A percentile compares a stretch with the other conserved stretches of the same genome.
phyloP scores from a whole-genome alignment of 768 basidiomycete species.

The Sarcodon aspratus region DNA sequence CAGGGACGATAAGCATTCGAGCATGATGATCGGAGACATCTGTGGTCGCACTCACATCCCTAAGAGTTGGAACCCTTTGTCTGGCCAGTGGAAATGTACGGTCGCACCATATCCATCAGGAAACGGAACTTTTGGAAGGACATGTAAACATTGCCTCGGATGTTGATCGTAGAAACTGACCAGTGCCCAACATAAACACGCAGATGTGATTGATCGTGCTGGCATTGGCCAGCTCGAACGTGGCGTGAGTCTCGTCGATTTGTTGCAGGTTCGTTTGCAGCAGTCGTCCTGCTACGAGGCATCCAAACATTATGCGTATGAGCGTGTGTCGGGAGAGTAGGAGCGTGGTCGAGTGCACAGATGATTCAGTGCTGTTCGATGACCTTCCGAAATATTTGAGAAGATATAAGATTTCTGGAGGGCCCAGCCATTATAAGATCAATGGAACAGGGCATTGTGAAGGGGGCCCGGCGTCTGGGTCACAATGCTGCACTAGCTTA shows the following conservation, averaged over 20 bases:
- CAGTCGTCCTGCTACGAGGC: slow-evolving; percentile 65
- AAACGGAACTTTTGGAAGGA: slow-evolving; percentile 44
- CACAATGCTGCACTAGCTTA: no score
- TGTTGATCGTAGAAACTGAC: slow-evolving; percentile 25
- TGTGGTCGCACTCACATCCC: slow-evolving; percentile 51
- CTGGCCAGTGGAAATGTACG: slow-evolving; percentile 81
- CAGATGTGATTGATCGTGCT: slow-evolving; percentile 75
- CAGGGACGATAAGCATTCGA: not conserved
- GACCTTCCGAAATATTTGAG: no score
- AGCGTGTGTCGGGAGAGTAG: no score
- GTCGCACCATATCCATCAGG: slow-evolving; percentile 78
- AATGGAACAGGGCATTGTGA: no score
- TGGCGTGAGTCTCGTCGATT: slow-evolving; percentile 74
- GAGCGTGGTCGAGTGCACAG: no score
- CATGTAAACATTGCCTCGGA: not conserved
- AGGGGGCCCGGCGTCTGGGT: no score
- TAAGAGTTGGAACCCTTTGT: slow-evolving; percentile 75
- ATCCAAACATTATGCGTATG: slow-evolving; percentile 53
- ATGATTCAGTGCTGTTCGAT: no score
- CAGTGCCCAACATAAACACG: slow-evolving; percentile 72
- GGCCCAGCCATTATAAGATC: no score
- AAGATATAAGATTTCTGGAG: no score
- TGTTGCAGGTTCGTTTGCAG: slow-evolving; percentile 74
- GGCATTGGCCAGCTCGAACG: slow-evolving; percentile 64
- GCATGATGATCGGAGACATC: not conserved